Percentiles rank a stretch among this genome's conserved stretches.
These are phyloP conservation scores for Capsella rubella DNA, from an alignment of 441 rosid species.

Conservation along the genomic window DNA sequence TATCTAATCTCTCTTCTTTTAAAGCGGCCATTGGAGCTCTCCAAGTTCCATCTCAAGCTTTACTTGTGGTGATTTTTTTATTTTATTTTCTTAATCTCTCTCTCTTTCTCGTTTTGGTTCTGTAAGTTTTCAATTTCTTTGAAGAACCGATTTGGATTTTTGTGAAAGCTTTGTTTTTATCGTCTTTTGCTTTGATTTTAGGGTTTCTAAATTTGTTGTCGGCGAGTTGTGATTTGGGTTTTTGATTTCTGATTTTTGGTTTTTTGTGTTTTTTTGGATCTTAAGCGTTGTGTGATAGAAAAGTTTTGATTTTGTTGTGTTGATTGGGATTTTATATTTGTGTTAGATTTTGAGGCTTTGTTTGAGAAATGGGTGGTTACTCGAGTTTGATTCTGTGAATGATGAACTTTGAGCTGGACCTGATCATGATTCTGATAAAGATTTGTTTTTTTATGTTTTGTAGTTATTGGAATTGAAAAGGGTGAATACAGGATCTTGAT, in stretches of 20 bases:
- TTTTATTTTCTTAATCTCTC: neutral
- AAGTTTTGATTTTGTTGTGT: neutral
- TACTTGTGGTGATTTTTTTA: constrained; percentile 9
- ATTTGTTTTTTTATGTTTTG: no score
- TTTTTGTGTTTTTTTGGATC: constrained; percentile 22
- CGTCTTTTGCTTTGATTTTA: constrained; percentile 6
- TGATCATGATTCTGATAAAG: constrained; percentile 12
- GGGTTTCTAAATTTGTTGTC: constrained; percentile 5
- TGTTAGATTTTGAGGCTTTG: neutral
- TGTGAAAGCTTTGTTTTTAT: neutral
- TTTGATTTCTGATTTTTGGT: neutral
- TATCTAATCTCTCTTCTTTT: constrained; percentile 7
- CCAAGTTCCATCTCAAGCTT: constrained; percentile 23
- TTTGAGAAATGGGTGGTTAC: neutral
- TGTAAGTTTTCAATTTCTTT: neutral
- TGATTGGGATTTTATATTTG: neutral
- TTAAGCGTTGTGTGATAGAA: constrained; percentile 9
- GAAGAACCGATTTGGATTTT: constrained; percentile 5
- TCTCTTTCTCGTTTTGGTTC: neutral
- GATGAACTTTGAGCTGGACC: constrained; percentile 8
- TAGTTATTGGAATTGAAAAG: no score
- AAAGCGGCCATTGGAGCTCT: constrained; percentile 39
- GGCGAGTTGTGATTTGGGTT: neutral
- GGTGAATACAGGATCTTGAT: neutral
- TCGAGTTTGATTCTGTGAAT: constrained; percentile 18